Conservation (phyloP, 192 early-diverging fungal genomes). For the Gaertneriomyces sp. region DNA sequence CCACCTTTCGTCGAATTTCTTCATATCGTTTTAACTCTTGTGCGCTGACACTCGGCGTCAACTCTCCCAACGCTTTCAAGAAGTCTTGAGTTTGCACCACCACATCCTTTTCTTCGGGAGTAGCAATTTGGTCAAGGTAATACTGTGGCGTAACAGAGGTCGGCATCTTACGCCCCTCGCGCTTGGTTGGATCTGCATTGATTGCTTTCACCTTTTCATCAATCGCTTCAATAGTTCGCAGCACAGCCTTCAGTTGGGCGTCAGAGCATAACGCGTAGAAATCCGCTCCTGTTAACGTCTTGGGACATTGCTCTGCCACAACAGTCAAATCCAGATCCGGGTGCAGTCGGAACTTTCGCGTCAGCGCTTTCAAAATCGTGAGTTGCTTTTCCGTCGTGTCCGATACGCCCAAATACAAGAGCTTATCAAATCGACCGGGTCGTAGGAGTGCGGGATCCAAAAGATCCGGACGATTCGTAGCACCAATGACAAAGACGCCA, state of each 20-base stretch:
- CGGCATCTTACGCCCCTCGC: too few species aligned
- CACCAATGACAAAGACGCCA: slow-evolving; percentile 97
- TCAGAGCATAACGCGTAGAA: slow-evolving; percentile 98
- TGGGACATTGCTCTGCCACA: slow-evolving; percentile 82
- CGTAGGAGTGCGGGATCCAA: slow-evolving; percentile 90
- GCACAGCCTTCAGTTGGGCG: slow-evolving; percentile 94
- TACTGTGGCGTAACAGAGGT: slow-evolving; percentile 79
- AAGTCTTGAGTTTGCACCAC: slow-evolving; percentile 83
- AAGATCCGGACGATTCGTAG: slow-evolving; percentile 97
- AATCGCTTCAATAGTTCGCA: slow-evolving; percentile 74
- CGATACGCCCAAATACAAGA: slow-evolving; percentile 95
- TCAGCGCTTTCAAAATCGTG: slow-evolving; percentile 85
- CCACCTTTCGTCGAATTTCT: slow-evolving; percentile 77
- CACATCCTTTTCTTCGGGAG: slow-evolving; percentile 64
- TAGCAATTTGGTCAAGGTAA: slow-evolving; percentile 80
- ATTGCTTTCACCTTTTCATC: slow-evolving; percentile 25
- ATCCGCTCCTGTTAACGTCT: slow-evolving; percentile 95
- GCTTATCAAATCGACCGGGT: slow-evolving; percentile 95
- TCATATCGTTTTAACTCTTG: slow-evolving; percentile 86
- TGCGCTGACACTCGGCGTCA: slow-evolving; percentile 84
- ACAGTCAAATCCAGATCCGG: slow-evolving; percentile 68
- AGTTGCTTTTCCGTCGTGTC: slow-evolving; percentile 81
- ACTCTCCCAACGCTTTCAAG: slow-evolving; percentile 70
- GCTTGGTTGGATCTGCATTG: slow-evolving; percentile 24
- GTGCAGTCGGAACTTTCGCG: slow-evolving; percentile 88